Percentiles rank a stretch among this genome's conserved stretches.
Evolutionary conservation across 1,284 basidiomycete species (phyloP).

Genomic region (Malassezia pachydermatis): DNA sequence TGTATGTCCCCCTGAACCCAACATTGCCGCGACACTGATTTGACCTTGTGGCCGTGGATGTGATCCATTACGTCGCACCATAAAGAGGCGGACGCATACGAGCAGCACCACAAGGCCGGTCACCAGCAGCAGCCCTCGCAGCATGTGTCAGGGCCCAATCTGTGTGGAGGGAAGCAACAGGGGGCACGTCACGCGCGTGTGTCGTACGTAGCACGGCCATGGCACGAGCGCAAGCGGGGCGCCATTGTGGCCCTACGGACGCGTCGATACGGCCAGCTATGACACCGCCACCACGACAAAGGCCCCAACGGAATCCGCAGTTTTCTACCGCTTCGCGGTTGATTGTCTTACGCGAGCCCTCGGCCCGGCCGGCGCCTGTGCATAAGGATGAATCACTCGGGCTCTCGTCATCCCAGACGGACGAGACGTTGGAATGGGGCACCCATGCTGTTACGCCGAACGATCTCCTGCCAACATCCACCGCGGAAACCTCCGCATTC

Average conservation of each 20-base stretch:
- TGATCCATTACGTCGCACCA: background rate
- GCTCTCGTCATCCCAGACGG: too few relatives aligned
- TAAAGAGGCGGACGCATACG: background rate
- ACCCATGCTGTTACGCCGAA: background rate
- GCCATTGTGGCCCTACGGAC: background rate
- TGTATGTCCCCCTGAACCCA: slow-evolving; percentile 81
- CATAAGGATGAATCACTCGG: too few relatives aligned
- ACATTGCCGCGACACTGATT: slow-evolving; percentile 53
- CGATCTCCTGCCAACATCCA: too few relatives aligned
- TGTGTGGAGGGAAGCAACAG: too few relatives aligned
- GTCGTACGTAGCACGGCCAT: background rate
- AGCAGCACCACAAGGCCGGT: background rate
- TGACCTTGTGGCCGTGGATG: background rate
- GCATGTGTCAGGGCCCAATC: background rate
- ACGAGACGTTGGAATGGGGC: background rate
- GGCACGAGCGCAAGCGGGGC: too few relatives aligned
- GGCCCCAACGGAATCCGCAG: slow-evolving; percentile 1
- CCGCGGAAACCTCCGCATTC: too few relatives aligned
- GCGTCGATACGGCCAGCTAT: background rate
- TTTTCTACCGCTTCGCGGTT: slow-evolving; percentile 8
- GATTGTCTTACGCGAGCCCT: slow-evolving; percentile 9
- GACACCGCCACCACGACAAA: background rate
- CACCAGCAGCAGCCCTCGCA: background rate
- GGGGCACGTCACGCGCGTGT: background rate
- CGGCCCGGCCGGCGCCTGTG: background rate